Percentiles rank a stretch among this genome's conserved stretches.
phyloP scores from a whole-genome alignment of 2,329 filamentous ascomycete genomes.

The Rugonectria rugulosa region DNA sequence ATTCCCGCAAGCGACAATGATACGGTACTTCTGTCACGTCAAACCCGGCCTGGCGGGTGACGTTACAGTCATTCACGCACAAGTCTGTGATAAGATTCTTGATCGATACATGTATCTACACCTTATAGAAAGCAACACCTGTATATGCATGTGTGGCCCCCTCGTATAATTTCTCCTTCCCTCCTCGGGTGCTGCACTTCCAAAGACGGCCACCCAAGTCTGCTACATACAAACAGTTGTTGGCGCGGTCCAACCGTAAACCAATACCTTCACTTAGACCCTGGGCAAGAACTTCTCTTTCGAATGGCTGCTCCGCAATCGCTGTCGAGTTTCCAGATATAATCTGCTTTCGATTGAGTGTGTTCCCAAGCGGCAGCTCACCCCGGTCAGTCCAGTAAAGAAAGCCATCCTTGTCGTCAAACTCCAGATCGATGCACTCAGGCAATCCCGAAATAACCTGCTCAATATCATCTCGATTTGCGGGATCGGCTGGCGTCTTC shows the following conservation, averaged over 20 bases:
- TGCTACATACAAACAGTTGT: background rate
- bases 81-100: no score
- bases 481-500: constrained; percentile 41
- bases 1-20: no score
- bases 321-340: constrained; percentile 4
- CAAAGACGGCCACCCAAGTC: background rate
- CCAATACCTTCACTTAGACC: background rate
- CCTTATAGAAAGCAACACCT: no score
- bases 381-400: constrained; percentile 70
- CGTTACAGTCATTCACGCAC: no score
- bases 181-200: no score
- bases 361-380: constrained; percentile 62
- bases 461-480: constrained; percentile 50
- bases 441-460: constrained; percentile 54
- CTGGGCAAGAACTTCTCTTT: background rate
- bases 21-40: no score
- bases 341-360: constrained; percentile 54
- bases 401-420: constrained; percentile 53
- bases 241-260: background rate
- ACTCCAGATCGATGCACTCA: constrained; percentile 65
- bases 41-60: no score
- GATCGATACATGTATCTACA: no score
- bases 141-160: no score
- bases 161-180: no score
- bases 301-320: background rate